Evolutionary conservation across 805 yeast genomes (phyloP).

Genomic region (Candida peoriensis): DNA sequence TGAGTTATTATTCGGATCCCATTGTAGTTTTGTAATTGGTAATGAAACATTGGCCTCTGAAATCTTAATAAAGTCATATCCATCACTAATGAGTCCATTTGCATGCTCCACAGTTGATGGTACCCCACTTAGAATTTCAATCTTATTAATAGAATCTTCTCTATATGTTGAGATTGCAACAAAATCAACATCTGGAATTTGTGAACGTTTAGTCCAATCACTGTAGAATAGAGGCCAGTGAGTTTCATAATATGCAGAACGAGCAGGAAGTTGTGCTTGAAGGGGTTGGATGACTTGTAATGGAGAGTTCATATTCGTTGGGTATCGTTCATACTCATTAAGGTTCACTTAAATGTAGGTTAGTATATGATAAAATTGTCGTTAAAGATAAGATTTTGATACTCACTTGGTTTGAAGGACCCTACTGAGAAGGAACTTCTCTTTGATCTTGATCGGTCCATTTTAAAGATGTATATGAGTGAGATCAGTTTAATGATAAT

Average conservation of each 20-base stretch:
- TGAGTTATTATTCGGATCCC: slow-evolving; percentile 50
- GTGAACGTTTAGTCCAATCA: slow-evolving; percentile 43
- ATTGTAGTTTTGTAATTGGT: slow-evolving; percentile 67
- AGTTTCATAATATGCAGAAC: slow-evolving; percentile 41
- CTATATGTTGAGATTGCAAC: slow-evolving; percentile 73
- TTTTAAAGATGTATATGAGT: slow-evolving; percentile 6
- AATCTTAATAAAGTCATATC: slow-evolving; percentile 39
- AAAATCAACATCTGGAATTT: slow-evolving; percentile 34
- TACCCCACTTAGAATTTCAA: slow-evolving; percentile 45
- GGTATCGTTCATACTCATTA: slow-evolving; percentile 13
- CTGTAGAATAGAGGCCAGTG: slow-evolving; percentile 45
- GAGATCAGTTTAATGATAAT: slow-evolving; percentile 3
- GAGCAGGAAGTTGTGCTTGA: slow-evolving; percentile 22
- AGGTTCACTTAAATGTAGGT: slow-evolving; percentile 1
- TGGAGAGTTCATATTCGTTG: slow-evolving; percentile 5
- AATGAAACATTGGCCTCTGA: slow-evolving; percentile 53
- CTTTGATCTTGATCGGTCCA: slow-evolving; percentile 24
- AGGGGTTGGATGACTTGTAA: slow-evolving; percentile 9
- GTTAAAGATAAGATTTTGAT: background rate
- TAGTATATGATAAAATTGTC: background rate
- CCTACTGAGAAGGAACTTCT: slow-evolving; percentile 26
- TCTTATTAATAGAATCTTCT: slow-evolving; percentile 68
- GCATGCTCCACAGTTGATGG: slow-evolving; percentile 21
- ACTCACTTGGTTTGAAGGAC: slow-evolving; percentile 13
- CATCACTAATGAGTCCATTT: slow-evolving; percentile 21